phyloP scores from a whole-genome alignment of 2,329 filamentous ascomycete genomes.

The Aspergillus sclerotialis region DNA sequence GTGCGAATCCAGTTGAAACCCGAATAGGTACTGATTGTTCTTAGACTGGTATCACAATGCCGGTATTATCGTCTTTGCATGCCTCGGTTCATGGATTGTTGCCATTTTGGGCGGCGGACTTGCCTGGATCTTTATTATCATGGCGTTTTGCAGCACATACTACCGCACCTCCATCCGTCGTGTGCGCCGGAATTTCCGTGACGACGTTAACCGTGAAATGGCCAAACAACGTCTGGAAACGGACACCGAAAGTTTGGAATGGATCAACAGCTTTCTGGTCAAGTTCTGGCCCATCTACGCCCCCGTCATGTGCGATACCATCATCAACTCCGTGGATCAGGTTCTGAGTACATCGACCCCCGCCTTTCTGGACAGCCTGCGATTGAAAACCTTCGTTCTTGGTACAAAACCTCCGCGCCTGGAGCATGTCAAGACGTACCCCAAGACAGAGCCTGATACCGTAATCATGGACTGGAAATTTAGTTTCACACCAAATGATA shows the following conservation, averaged over 20 bases:
- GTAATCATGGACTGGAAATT: slow-evolving; percentile 99
- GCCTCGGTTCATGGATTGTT: slow-evolving; percentile 81
- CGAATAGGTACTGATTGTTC: not conserved
- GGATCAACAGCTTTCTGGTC: slow-evolving; percentile 97
- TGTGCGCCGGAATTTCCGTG: slow-evolving; percentile 89
- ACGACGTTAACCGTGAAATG: slow-evolving; percentile 86
- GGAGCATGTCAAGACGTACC: slow-evolving; percentile 97
- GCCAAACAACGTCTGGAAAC: slow-evolving; percentile 80
- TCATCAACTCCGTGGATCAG: slow-evolving; percentile 92
- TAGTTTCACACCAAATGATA: slow-evolving; percentile 96
- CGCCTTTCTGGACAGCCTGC: slow-evolving; percentile 84
- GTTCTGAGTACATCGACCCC: slow-evolving; percentile 89
- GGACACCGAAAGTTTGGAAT: slow-evolving; percentile 88
- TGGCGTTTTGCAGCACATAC: slow-evolving; percentile 88
- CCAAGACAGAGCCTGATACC: slow-evolving; percentile 87
- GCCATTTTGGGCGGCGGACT: slow-evolving; percentile 85
- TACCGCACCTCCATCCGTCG: slow-evolving; percentile 92
- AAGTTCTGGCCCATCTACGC: slow-evolving; percentile 99
- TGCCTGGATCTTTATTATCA: slow-evolving; percentile 87
- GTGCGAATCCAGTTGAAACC: slow-evolving; percentile 13
- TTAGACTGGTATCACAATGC: slow-evolving; percentile 97
- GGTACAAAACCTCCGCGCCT: slow-evolving; percentile 92
- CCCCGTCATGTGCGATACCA: slow-evolving; percentile 82
- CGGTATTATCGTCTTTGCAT: slow-evolving; percentile 88
- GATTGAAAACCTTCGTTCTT: slow-evolving; percentile 87